A percentile compares a stretch with the other conserved stretches of the same genome.
Evolutionary conservation across 1,139 yeast genomes (phyloP).

Genomic region (Hansenula anomala): DNA sequence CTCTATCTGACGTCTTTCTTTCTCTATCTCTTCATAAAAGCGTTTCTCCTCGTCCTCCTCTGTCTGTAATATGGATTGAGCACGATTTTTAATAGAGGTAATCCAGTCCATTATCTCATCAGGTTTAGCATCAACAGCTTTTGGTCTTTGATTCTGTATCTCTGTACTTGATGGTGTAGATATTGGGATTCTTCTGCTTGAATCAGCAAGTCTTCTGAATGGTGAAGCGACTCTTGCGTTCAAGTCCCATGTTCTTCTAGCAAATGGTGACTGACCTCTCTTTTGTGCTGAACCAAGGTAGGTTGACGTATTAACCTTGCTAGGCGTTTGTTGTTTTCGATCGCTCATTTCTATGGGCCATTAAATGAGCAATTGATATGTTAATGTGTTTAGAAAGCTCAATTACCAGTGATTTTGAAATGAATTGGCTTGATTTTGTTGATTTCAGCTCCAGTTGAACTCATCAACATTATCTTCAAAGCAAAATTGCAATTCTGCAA

Average conservation of each 20-base stretch:
- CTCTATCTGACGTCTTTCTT: slow-evolving; percentile 28
- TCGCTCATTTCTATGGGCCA: slow-evolving; percentile 3
- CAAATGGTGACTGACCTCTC: slow-evolving; percentile 12
- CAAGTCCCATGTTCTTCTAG: slow-evolving; percentile 19
- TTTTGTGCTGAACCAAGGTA: slow-evolving; percentile 5
- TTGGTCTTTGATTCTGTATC: neutral
- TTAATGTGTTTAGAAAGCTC: too few relatives aligned
- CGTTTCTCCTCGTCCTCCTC: slow-evolving; percentile 36
- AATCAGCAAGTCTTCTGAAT: slow-evolving; percentile 17
- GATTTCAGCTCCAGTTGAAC: too few relatives aligned
- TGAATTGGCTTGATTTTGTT: too few relatives aligned
- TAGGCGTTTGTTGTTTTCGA: slow-evolving; percentile 5
- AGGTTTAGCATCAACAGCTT: slow-evolving; percentile 3
- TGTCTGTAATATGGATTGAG: slow-evolving; percentile 32
- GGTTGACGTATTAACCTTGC: slow-evolving; percentile 1
- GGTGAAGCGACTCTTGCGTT: slow-evolving; percentile 14
- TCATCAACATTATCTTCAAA: too few relatives aligned
- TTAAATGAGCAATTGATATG: too few relatives aligned
- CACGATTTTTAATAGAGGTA: slow-evolving; percentile 39
- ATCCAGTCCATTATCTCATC: slow-evolving; percentile 52
- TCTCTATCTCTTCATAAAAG: slow-evolving; percentile 29
- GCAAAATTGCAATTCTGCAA: too few relatives aligned
- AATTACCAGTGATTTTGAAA: too few relatives aligned
- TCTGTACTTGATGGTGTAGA: neutral
- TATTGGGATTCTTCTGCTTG: slow-evolving; percentile 3